Base-by-base conservation (phyloP, 2,329 filamentous ascomycete genomes). In the Eutypa lata region DNA sequence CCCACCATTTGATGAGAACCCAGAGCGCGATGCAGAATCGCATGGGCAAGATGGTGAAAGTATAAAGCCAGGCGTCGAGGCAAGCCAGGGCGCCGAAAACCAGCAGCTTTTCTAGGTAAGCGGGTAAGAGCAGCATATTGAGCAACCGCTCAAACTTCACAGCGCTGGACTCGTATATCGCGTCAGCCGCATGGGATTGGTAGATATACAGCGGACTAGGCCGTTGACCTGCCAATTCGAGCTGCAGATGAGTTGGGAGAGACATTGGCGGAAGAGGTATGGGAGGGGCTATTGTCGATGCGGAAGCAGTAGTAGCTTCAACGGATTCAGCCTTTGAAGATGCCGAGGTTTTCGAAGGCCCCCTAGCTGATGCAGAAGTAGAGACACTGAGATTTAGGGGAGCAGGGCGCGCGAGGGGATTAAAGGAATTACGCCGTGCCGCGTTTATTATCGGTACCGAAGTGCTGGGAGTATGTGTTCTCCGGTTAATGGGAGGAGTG, bases 51-150 rank as follows among this genome's bases (percentile, higher is more conserved):
- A 99, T 96, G 0, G 94, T 99, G 63, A 99, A 95, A 1, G 91
- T 95, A 72, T 97, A 94, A 1, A 99, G 81, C 91, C 93, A 99
- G 1, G 93, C 89, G 68, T 99, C 94, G 6, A 99, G 77, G 71
- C 94, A 99, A 7, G 93, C 92, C 33, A 97, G 73, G 0, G 90
- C 87, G 7, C 94, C 94, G 71, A 99, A 97, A 54, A 86, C 84
- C 6, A 99, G 80, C 0, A 92, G 88, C 45, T 88, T 82, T 72
- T 99, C 94, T 5, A 99, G 78, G 55, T 88, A 89, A 0, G 84
- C 81, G 0, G 93, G 91, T 3, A 99, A 75, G 24, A 91, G 76
- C 6, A 99, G 72, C 55, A 97, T 95, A 67, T 97, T 97, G 59
- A 90, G 81, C 13, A 99, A 77, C 38, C 95, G 86, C 68, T 97